phyloP scores from a whole-genome alignment of 2,329 filamentous ascomycete species.

The Hypoxylon rubiginosum region DNA sequence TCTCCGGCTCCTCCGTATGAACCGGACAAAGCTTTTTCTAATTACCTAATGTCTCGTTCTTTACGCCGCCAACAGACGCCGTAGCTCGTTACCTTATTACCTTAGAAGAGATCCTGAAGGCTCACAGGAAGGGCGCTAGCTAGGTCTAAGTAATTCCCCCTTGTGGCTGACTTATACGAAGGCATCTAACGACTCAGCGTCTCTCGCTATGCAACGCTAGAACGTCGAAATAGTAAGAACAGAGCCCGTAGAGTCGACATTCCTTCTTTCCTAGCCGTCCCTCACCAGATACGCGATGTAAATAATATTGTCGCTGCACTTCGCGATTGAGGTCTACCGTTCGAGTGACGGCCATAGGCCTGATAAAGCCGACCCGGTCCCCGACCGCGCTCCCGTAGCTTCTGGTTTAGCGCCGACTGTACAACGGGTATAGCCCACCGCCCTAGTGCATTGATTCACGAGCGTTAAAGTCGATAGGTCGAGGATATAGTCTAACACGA shows the following conservation, averaged over 20 bases:
- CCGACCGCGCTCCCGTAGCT: background rate
- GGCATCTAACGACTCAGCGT: background rate
- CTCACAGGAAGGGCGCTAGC: no score
- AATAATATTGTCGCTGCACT: background rate
- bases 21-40: no score
- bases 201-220: background rate
- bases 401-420: background rate
- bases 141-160: no score
- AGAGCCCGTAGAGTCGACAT: background rate
- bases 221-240: background rate
- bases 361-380: background rate
- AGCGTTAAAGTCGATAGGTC: background rate
- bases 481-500: background rate
- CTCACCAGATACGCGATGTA: no score
- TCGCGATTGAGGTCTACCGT: background rate
- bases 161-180: background rate
- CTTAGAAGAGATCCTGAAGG: no score
- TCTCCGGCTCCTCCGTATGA: no score
- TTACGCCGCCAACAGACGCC: no score
- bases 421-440: background rate
- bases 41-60: no score
- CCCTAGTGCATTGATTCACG: background rate
- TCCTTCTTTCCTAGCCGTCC: background rate
- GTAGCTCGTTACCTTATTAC: no score
- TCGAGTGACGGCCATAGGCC: conserved; percentile 1